phyloP scores from a whole-genome alignment of 208 protist genomes.

The Spongospora subterranea region DNA sequence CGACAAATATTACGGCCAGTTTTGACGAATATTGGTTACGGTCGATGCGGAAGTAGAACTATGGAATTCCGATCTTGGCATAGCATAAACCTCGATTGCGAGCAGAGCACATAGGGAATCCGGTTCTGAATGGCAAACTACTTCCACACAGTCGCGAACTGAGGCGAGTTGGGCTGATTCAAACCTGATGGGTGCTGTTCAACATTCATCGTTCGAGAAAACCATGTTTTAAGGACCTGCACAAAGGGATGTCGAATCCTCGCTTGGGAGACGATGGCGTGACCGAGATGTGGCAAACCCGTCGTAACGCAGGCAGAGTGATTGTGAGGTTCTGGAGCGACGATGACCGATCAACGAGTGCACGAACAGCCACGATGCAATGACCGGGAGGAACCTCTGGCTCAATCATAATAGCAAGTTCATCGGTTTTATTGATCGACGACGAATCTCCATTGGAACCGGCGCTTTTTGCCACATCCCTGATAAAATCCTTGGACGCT shows the following conservation, averaged over 20 bases:
- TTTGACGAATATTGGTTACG: neutral
- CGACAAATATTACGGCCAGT: constrained; percentile 16
- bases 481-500: neutral
- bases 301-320: neutral
- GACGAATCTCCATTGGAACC: neutral
- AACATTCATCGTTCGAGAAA: neutral
- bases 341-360: neutral
- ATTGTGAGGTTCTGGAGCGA: neutral
- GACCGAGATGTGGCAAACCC: neutral
- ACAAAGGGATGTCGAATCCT: neutral
- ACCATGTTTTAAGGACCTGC: neutral
- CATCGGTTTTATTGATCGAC: neutral
- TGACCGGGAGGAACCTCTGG: neutral
- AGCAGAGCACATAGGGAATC: neutral
- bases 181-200: neutral
- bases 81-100: constrained; percentile 34
- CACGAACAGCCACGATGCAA: constrained; percentile 28
- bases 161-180: constrained; percentile 20
- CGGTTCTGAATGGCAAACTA: neutral
- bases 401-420: neutral
- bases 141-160: neutral
- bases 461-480: constrained; percentile 40
- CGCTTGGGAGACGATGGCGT: neutral
- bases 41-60: neutral
- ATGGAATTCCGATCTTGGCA: constrained; percentile 26